Base-by-base conservation (phyloP, 371 early-diverging fungal genomes). In the Mortierella sp. region DNA sequence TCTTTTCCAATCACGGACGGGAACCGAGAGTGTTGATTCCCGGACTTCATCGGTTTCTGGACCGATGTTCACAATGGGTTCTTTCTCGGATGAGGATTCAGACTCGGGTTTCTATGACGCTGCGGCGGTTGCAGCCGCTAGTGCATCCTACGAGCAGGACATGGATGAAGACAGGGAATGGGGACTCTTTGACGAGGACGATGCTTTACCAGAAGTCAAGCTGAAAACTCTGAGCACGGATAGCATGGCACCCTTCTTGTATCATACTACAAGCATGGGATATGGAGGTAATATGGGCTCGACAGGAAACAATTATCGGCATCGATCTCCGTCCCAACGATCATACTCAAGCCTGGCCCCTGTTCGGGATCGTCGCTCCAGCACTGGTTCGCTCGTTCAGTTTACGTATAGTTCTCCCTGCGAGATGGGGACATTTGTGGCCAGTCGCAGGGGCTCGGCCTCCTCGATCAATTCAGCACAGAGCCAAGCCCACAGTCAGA, bases 151-250 rank as follows among this genome's bases (percentile, higher is more conserved):
- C 23, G 69, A 69, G 32, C 64, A 60, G 3, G 70, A 64, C 1
- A 69, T 75, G 70, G 76, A 75, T 30, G 76, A 75, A 17, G 76
- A 75, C 39, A 37, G 64, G 12, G 76, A 75, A 28, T 75, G 76
- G 76, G 76, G 76, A 23, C 60, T 64, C 15, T 60, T 47, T 44
- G 76, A 75, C 28, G 64, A 68, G 19, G 76, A 75, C 30, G 64
- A 67, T 11, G 46, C 37, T 14, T 27, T 60, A 0, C 41, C 65
- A 15, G 66, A 65, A 44, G 30, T 49, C 2, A 60, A 43, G 8
- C 0, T 34, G 37, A 48, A 39, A 30, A 32, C 39, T 11, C n/a
- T 31, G 2, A 52, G 47, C 26, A 44, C 56, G 34, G 69, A 69
- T 14, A 56, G 39, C 23, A 27, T 69, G 11, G 52, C 51, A 0